Base-by-base conservation (phyloP, 2,329 filamentous ascomycete species). In the Domatiomyces globalis region DNA sequence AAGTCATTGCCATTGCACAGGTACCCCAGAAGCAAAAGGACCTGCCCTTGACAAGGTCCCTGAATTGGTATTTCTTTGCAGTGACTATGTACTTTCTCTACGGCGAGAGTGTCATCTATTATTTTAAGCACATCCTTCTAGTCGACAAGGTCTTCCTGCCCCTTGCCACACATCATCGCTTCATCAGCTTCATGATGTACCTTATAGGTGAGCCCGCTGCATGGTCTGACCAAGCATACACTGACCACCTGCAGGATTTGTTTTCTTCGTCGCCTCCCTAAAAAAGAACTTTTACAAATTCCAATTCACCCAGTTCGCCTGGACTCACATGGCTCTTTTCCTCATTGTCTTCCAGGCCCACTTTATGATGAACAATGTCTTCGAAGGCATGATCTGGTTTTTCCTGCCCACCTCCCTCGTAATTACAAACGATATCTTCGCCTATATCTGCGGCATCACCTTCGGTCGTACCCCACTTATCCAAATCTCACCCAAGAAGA, bases 351-450 rank as follows among this genome's bases (percentile, higher is more conserved):
- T 95, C 5, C 89, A 98, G 69, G 89, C 92, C 12, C 92, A 98
- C 68, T 98, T 98, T 68, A 87, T 96, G 72, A 96, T 98, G 87
- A 98, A 98, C 77, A 98, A 98, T 70, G 85, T 98, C 59, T 94
- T 98, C 62, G 92, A 98, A 72, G 92, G 92, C 72, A 88, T 98
- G 85, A 94, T 98, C 67, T 98, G 92, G 92, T 96, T 98, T 76
- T 95, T 96, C 77, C 72, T 98, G 45, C 92, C 92, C 6, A 89
- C 87, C 6, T 84, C 87, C 49, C 79, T 98, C 61, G 92, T 98
- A 67, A 95, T 98, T 66, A 95, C 87, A 57, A 98, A 98, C 69
- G 92, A 98, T 66, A 98, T 98, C 58, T 96, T 94, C 63, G 92
- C 92, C 62, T 98, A 98, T 67, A 81, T 98, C 55, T 95, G 89